Conservation (phyloP, 305 asterid species). For the Fraxinus dipetala region DNA sequence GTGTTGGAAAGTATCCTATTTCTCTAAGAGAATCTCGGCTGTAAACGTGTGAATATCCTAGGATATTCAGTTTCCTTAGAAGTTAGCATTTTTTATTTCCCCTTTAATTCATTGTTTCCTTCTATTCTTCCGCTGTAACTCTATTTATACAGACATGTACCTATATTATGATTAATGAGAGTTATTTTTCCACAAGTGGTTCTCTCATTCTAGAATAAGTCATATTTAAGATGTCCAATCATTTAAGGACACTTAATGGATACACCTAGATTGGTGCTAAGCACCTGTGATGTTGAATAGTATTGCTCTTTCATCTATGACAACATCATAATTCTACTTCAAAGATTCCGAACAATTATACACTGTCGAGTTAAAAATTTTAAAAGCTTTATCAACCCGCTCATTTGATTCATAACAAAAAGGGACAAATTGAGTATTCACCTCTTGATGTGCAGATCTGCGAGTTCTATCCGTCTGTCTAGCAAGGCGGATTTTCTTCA, state of each 20-base stretch:
- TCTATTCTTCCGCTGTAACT: no score
- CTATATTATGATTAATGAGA: no score
- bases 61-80: no score
- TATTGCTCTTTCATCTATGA: neutral
- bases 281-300: neutral
- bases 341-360: neutral
- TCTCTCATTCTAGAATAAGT: no score
- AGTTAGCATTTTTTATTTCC: no score
- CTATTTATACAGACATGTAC: no score
- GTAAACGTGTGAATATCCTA: no score
- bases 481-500: constrained; percentile 97
- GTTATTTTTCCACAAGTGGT: no score
- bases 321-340: neutral
- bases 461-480: constrained; percentile 97
- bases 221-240: neutral
- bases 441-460: constrained; percentile 98
- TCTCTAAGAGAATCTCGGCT: no score
- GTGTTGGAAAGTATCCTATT: no score
- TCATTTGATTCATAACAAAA: neutral
- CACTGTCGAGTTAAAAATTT: neutral
- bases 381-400: neutral
- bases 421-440: constrained; percentile 24
- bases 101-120: no score
- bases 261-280: neutral
- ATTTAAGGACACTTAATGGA: neutral